A percentile compares a stretch with the other conserved stretches of the same genome.
Evolutionary conservation across 2,329 filamentous ascomycete species (phyloP).

Genomic region (Acarospora socialis): DNA sequence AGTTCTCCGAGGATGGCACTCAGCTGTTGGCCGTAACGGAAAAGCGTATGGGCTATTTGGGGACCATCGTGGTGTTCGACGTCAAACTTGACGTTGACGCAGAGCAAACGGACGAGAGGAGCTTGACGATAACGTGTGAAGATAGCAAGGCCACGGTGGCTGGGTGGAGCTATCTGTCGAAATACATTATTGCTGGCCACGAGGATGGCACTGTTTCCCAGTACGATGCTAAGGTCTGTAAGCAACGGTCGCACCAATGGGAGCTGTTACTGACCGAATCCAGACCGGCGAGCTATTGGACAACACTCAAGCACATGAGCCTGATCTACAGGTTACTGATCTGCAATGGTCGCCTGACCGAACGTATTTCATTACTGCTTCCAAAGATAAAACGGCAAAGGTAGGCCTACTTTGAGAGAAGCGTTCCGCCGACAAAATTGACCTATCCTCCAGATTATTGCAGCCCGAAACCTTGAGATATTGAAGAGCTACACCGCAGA

Average conservation of each 20-base stretch:
- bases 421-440: no score
- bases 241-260: no score
- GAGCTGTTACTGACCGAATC: constrained; percentile 2
- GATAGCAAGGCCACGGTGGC: constrained; percentile 96
- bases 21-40: constrained; percentile 89
- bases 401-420: constrained; percentile 34
- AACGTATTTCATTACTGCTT: constrained; percentile 96
- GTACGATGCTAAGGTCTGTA: constrained; percentile 69
- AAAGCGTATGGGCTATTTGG: constrained; percentile 93
- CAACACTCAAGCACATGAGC: constrained; percentile 72
- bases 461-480: constrained; percentile 71
- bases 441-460: constrained; percentile 63
- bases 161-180: constrained; percentile 84
- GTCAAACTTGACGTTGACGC: constrained; percentile 71
- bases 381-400: constrained; percentile 95
- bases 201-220: constrained; percentile 86
- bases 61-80: constrained; percentile 85
- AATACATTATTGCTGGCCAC: constrained; percentile 95
- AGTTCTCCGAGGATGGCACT: constrained; percentile 89
- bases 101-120: constrained; percentile 71
- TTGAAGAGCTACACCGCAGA: constrained; percentile 88
- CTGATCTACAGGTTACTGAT: constrained; percentile 71
- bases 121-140: constrained; percentile 78
- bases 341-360: constrained; percentile 89
- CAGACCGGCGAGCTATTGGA: constrained; percentile 67